These are phyloP conservation scores for Reticulascus tulasneorum DNA, from an alignment of 2,329 filamentous ascomycete genomes.

Conservation along the genomic window DNA sequence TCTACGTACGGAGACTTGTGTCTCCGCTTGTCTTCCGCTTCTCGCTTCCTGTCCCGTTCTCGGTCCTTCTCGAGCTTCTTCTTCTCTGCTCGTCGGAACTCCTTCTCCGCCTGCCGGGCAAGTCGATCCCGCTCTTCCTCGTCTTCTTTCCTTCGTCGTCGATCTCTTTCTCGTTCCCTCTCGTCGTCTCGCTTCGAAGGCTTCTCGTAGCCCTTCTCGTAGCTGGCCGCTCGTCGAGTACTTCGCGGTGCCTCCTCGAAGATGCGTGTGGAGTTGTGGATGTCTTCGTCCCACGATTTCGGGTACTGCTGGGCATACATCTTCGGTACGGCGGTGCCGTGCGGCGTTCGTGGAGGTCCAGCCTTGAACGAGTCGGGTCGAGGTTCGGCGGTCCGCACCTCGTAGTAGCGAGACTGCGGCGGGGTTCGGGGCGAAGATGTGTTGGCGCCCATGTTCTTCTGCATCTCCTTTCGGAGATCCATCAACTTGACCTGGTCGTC, in stretches of 20 bases:
- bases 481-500: constrained; percentile 70
- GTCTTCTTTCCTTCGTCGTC: constrained; percentile 12
- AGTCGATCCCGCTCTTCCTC: constrained; percentile 17
- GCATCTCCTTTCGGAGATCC: constrained; percentile 55
- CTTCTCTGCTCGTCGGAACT: constrained; percentile 29
- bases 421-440: constrained; percentile 41
- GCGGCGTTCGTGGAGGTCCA: constrained; percentile 16
- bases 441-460: constrained; percentile 34
- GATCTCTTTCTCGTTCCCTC: constrained; percentile 30
- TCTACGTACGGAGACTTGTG: constrained; percentile 30
- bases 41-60: constrained; percentile 34
- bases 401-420: constrained; percentile 31
- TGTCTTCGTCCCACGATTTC: constrained; percentile 45
- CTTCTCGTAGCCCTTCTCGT: constrained; percentile 43
- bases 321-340: constrained; percentile 28
- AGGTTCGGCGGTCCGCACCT: constrained; percentile 50
- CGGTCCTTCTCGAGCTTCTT: constrained; percentile 25
- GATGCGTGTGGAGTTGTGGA: constrained; percentile 29
- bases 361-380: constrained; percentile 37
- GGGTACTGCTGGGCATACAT: constrained; percentile 32
- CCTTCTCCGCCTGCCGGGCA: constrained; percentile 21
- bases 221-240: constrained; percentile 44
- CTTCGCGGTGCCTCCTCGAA: constrained; percentile 38
- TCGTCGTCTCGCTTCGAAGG: constrained; percentile 40
- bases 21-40: constrained; percentile 29